Percentiles rank a stretch among this genome's conserved stretches.
Evolutionary conservation across 108 stramenopile genomes (phyloP).

Genomic region (Pseudonitzschia multiseries): DNA sequence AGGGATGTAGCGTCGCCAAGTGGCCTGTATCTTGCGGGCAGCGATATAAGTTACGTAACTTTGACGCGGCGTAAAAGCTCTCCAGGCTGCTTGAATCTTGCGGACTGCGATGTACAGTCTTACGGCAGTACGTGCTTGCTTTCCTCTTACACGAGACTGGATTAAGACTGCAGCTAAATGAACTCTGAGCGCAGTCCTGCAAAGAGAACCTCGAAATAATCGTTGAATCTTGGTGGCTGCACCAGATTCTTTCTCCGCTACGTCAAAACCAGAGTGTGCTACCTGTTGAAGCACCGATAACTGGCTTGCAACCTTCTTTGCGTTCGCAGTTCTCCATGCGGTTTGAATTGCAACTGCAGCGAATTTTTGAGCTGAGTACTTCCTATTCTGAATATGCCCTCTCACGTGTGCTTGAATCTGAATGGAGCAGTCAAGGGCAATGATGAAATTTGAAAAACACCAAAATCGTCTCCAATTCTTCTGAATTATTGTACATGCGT

Average conservation of each 20-base stretch:
- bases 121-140: constrained; percentile 19
- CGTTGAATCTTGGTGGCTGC: constrained; percentile 15
- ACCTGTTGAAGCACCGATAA: neutral
- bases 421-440: constrained; percentile 35
- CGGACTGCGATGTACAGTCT: constrained; percentile 23
- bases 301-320: constrained; percentile 5
- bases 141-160: constrained; percentile 23
- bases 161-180: constrained; percentile 26
- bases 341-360: constrained; percentile 17
- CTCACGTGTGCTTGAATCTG: constrained; percentile 41
- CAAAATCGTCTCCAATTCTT: constrained; percentile 28
- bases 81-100: constrained; percentile 41
- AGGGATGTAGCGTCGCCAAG: constrained; percentile 27
- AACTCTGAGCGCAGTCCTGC: constrained; percentile 14
- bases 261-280: constrained; percentile 1
- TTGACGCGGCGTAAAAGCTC: constrained; percentile 27
- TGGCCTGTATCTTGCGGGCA: constrained; percentile 47
- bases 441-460: constrained; percentile 26
- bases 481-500: constrained; percentile 26
- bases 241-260: constrained; percentile 7
- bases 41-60: constrained; percentile 46
- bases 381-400: constrained; percentile 22
- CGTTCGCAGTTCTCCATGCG: constrained; percentile 10
- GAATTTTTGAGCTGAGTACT: neutral
- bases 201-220: constrained; percentile 9